phyloP scores from a whole-genome alignment of 2,329 filamentous ascomycete genomes.

The Fusarium continuum region DNA sequence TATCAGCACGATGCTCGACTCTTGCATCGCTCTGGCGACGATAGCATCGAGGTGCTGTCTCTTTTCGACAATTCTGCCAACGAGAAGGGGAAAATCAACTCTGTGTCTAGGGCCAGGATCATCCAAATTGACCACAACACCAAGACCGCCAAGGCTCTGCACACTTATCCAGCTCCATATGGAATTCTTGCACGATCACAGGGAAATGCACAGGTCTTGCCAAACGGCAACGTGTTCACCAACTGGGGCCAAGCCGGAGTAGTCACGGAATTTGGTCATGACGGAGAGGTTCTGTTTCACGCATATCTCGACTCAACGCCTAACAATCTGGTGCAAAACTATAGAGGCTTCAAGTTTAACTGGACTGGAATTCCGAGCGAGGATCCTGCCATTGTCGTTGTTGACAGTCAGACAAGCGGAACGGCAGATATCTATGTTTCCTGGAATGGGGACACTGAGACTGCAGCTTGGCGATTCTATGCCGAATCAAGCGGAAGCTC shows the following conservation, averaged over 20 bases:
- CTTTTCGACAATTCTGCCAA: constrained; percentile 60
- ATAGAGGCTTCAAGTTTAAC: constrained; percentile 62
- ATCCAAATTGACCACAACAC: constrained; percentile 56
- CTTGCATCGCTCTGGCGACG: constrained; percentile 47
- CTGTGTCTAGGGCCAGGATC: constrained; percentile 53
- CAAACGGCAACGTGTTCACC: constrained; percentile 62
- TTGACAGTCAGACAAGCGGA: neutral
- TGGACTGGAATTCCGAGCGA: constrained; percentile 60
- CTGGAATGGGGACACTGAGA: neutral
- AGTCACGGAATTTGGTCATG: constrained; percentile 56
- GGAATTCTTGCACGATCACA: constrained; percentile 59
- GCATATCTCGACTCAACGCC: constrained; percentile 53
- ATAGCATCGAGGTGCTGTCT: constrained; percentile 58
- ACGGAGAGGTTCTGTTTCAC: constrained; percentile 62
- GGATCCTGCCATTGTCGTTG: constrained; percentile 38
- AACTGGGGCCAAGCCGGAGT: constrained; percentile 65
- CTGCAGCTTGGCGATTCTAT: neutral
- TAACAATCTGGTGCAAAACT: constrained; percentile 55
- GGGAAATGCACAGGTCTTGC: constrained; percentile 61
- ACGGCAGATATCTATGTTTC: neutral
- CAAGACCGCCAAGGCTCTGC: constrained; percentile 55
- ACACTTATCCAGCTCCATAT: constrained; percentile 59
- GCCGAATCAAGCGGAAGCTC: neutral
- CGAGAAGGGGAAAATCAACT: neutral
- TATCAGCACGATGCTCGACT: constrained; percentile 63